phyloP scores from a whole-genome alignment of 257 asterid genomes.

The Capsicum baccatum region DNA sequence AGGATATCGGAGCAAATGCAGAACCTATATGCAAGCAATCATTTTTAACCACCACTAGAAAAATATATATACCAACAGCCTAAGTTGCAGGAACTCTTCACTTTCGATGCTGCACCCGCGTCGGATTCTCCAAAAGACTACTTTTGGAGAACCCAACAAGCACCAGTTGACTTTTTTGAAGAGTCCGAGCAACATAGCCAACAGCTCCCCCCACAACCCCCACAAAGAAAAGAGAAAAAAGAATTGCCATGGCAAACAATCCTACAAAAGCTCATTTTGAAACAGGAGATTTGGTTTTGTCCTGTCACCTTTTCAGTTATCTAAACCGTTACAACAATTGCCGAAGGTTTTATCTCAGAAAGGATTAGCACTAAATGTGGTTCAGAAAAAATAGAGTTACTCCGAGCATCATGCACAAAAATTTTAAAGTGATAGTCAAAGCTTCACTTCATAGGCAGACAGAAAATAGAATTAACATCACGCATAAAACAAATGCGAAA shows the following conservation, averaged over 20 bases:
- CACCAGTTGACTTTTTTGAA: too few relatives aligned
- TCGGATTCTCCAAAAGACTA: too few relatives aligned
- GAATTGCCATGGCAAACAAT: not conserved
- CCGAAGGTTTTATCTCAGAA: not conserved
- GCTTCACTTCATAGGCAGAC: constrained; percentile 21
- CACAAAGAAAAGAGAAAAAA: not conserved
- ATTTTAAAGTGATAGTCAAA: not conserved
- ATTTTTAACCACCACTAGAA: not conserved
- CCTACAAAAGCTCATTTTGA: constrained; percentile 11
- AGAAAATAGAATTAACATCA: not conserved
- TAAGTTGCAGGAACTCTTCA: too few relatives aligned
- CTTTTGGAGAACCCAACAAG: too few relatives aligned
- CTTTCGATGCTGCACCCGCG: too few relatives aligned
- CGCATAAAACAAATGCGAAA: not conserved
- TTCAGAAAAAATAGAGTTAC: not conserved
- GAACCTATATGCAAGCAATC: not conserved
- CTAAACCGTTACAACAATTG: not conserved
- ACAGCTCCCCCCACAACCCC: too few relatives aligned
- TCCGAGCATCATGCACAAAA: constrained; percentile 8
- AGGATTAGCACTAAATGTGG: constrained; percentile 23
- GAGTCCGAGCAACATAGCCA: too few relatives aligned
- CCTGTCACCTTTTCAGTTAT: constrained; percentile 2
- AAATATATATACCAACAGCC: not conserved
- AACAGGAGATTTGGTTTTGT: not conserved
- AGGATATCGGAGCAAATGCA: not conserved